Percentiles rank a stretch among this genome's conserved stretches.
phyloP scores from a whole-genome alignment of 192 early-diverging fungal genomes.

The Coemansia sp. region DNA sequence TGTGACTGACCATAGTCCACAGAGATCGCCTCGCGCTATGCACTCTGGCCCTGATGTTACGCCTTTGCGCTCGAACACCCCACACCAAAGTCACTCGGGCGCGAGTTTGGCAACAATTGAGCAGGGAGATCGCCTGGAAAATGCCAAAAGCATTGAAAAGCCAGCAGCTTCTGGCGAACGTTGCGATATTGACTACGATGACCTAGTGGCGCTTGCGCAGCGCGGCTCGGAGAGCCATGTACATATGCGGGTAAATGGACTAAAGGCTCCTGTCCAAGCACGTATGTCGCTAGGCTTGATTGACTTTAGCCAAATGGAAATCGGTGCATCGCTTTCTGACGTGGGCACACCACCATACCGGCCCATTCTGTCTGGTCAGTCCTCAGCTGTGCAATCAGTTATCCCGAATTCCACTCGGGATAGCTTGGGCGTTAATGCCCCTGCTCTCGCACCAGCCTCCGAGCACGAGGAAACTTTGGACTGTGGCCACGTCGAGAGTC shows the following conservation, averaged over 20 bases:
- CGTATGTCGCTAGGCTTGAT: conserved; percentile 52
- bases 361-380: background rate
- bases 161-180: background rate
- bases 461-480: background rate
- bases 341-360: conserved; percentile 13
- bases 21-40: conserved; percentile 8
- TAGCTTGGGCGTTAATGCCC: background rate
- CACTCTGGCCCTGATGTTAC: background rate
- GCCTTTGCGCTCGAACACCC: background rate
- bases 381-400: background rate
- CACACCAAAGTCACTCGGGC: background rate
- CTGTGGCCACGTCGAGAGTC: conserved; percentile 13
- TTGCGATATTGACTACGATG: conserved; percentile 6
- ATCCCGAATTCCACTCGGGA: background rate
- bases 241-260: conserved; percentile 18
- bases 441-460: background rate
- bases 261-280: conserved; percentile 23
- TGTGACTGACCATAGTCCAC: conserved; percentile 23
- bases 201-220: conserved; percentile 7
- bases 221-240: background rate
- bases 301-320: conserved; percentile 49
- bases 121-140: background rate
- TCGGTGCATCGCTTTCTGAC: conserved; percentile 28
- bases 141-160: background rate
- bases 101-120: background rate